Evolutionary conservation across 352 stramenopile species (phyloP).

Genomic region (Phytophthora cryptogea): DNA sequence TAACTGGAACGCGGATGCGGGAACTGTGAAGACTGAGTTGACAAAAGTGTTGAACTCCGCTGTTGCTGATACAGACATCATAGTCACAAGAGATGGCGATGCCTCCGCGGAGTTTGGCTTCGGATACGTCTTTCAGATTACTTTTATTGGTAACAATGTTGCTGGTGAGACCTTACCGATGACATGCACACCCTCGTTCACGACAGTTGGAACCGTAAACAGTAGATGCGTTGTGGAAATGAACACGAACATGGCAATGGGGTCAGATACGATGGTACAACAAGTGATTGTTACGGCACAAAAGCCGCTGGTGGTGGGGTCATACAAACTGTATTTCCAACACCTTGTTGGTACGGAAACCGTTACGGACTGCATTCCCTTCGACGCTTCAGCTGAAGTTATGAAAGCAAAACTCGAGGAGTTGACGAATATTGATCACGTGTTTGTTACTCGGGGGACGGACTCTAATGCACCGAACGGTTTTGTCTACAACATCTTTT

Average conservation of each 20-base stretch:
- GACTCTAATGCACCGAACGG: conserved; percentile 53
- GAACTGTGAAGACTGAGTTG: conserved; percentile 37
- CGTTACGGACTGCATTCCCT: conserved; percentile 59
- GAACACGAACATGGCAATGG: conserved; percentile 67
- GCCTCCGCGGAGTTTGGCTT: conserved; percentile 54
- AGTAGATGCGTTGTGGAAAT: conserved; percentile 60
- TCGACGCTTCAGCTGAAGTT: conserved; percentile 53
- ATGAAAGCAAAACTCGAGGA: conserved; percentile 58
- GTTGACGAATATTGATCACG: conserved; percentile 78
- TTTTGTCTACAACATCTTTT: conserved; percentile 76
- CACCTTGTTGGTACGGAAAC: conserved; percentile 47
- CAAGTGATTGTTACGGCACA: conserved; percentile 60
- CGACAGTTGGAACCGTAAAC: conserved; percentile 35
- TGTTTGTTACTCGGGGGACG: conserved; percentile 61
- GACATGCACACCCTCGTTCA: conserved; percentile 28
- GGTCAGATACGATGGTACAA: conserved; percentile 72
- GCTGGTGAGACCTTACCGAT: conserved; percentile 54
- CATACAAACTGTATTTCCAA: conserved; percentile 57
- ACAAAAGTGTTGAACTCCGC: conserved; percentile 29
- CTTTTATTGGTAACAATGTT: conserved; percentile 75
- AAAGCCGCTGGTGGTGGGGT: conserved; percentile 57
- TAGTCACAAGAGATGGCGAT: conserved; percentile 80
- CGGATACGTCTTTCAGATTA: conserved; percentile 75
- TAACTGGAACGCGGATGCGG: conserved; percentile 46
- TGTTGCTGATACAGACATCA: conserved; percentile 50